These are phyloP conservation scores for Amesomyces nigricolor DNA, from an alignment of 2,329 filamentous ascomycete species.

Conservation along the genomic window DNA sequence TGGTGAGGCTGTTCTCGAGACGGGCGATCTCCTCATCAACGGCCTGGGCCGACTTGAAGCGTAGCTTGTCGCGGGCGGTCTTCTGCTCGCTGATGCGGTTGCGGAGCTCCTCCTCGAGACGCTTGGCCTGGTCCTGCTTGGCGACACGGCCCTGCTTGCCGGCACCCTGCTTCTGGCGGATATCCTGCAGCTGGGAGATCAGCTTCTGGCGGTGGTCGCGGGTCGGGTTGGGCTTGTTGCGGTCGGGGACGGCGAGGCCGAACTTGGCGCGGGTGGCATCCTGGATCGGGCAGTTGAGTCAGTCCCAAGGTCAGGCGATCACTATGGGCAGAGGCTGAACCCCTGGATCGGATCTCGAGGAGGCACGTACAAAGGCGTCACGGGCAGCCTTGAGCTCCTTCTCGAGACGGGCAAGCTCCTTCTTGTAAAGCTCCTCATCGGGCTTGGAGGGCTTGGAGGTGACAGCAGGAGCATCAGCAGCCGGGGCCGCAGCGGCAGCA, in stretches of 20 bases:
- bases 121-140: conserved; percentile 87
- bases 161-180: conserved; percentile 79
- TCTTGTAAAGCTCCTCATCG: conserved; percentile 79
- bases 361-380: conserved; percentile 37
- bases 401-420: conserved; percentile 71
- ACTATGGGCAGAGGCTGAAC: neutral
- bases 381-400: conserved; percentile 78
- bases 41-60: conserved; percentile 84
- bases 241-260: conserved; percentile 69
- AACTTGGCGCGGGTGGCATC: conserved; percentile 84
- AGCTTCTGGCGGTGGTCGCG: conserved; percentile 83
- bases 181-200: conserved; percentile 72
- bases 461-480: conserved; percentile 37
- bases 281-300: conserved; percentile 41
- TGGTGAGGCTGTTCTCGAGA: conserved; percentile 78
- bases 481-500: conserved; percentile 26
- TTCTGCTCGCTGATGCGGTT: conserved; percentile 83
- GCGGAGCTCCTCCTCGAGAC: conserved; percentile 83
- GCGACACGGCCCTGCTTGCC: conserved; percentile 76
- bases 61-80: conserved; percentile 69
- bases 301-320: neutral
- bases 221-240: conserved; percentile 68
- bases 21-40: conserved; percentile 75
- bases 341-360: no score
- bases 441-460: conserved; percentile 72